phyloP scores from a whole-genome alignment of 1,284 basidiomycete genomes.

The Polyporus tsugae region DNA sequence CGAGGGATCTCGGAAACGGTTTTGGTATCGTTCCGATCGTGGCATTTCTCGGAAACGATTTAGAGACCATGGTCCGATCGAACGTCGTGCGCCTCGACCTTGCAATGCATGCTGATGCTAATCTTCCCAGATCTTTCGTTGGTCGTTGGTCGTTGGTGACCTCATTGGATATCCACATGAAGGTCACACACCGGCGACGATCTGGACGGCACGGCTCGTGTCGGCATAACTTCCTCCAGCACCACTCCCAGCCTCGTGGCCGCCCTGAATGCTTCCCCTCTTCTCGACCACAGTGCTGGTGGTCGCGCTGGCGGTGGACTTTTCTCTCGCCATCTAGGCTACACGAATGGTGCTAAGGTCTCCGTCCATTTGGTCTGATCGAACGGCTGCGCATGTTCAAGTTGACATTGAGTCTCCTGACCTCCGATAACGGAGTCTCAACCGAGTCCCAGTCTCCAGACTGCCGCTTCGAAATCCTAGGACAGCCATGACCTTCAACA shows the following conservation, averaged over 20 bases:
- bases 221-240: not conserved
- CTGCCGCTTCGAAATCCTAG: constrained; percentile 22
- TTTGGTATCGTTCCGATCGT: not conserved
- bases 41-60: not conserved
- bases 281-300: constrained; percentile 10
- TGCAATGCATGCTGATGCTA: not conserved
- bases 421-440: constrained; percentile 6
- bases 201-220: not conserved
- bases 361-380: not conserved
- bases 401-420: not conserved
- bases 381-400: not conserved
- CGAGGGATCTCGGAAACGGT: not conserved
- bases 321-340: not conserved
- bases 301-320: not conserved
- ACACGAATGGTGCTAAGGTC: not conserved
- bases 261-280: not conserved
- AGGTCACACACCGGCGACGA: not conserved
- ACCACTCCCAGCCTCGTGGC: not conserved
- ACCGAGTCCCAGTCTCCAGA: not conserved
- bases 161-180: not conserved
- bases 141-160: not conserved
- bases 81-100: not conserved
- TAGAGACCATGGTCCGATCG: not conserved
- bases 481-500: constrained; percentile 8
- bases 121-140: not conserved